phyloP scores from a whole-genome alignment of 805 yeast genomes.

The Candida cerambycidarum region DNA sequence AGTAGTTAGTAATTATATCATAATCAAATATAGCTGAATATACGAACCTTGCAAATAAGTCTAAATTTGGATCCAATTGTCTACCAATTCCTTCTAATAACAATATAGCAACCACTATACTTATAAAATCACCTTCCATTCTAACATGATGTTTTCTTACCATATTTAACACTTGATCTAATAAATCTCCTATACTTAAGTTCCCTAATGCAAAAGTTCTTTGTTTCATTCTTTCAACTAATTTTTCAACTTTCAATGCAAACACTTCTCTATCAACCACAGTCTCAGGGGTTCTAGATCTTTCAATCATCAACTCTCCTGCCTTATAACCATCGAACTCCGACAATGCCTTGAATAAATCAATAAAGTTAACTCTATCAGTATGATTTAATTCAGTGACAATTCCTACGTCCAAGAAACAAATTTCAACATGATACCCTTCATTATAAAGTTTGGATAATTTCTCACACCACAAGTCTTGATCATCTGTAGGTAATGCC shows the following conservation, averaged over 20 bases:
- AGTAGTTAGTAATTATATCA: slow-evolving; percentile 28
- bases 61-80: slow-evolving; percentile 88
- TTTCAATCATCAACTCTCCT: slow-evolving; percentile 92
- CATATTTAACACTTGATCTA: slow-evolving; percentile 86
- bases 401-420: slow-evolving; percentile 90
- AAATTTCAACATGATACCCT: slow-evolving; percentile 80
- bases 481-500: slow-evolving; percentile 25
- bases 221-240: slow-evolving; percentile 77
- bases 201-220: slow-evolving; percentile 92
- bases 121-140: slow-evolving; percentile 96
- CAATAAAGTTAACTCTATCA: slow-evolving; percentile 84
- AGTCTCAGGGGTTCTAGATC: slow-evolving; percentile 93
- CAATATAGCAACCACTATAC: slow-evolving; percentile 91
- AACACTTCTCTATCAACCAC: slow-evolving; percentile 82
- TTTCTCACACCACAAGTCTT: slow-evolving; percentile 44
- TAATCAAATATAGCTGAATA: slow-evolving; percentile 43
- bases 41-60: slow-evolving; percentile 94
- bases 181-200: slow-evolving; percentile 85
- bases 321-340: slow-evolving; percentile 93
- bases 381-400: slow-evolving; percentile 81
- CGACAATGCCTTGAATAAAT: slow-evolving; percentile 82
- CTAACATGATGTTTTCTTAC: slow-evolving; percentile 92
- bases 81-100: slow-evolving; percentile 94
- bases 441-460: slow-evolving; percentile 48
- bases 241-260: slow-evolving; percentile 80